These are phyloP conservation scores for Laguncularia racemosa DNA, from an alignment of 345 rosid species.

Conservation along the genomic window DNA sequence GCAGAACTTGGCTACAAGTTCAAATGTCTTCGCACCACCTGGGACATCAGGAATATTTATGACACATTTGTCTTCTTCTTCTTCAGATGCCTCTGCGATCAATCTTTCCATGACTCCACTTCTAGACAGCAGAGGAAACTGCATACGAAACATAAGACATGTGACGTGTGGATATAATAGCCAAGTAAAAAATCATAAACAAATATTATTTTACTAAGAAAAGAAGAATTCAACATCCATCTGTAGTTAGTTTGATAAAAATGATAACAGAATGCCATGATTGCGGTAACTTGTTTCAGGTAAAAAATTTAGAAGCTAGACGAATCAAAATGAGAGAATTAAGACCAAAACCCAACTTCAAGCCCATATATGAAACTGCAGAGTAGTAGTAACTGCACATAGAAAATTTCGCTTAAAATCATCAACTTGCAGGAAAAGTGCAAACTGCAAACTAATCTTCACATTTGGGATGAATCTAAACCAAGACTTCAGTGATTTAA, in stretches of 20 bases:
- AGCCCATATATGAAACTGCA: not conserved
- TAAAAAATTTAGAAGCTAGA: not conserved
- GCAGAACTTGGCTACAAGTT: slow-evolving; percentile 91
- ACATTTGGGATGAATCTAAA: too few relatives aligned
- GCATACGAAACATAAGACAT: slow-evolving; percentile 14
- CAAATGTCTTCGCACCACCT: slow-evolving; percentile 89
- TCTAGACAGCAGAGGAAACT: slow-evolving; percentile 95
- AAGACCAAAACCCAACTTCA: slow-evolving; percentile 1
- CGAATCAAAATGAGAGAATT: not conserved
- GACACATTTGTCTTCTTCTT: slow-evolving; percentile 61
- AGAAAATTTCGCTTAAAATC: too few relatives aligned
- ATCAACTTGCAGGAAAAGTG: too few relatives aligned
- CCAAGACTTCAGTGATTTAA: too few relatives aligned
- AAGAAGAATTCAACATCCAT: too few relatives aligned
- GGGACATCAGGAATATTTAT: slow-evolving; percentile 59
- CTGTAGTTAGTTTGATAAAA: too few relatives aligned
- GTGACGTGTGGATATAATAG: too few relatives aligned
- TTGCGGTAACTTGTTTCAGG: too few relatives aligned
- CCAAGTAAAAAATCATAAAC: too few relatives aligned
- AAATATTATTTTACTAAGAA: too few relatives aligned
- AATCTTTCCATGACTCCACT: slow-evolving; percentile 88
- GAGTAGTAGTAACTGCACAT: not conserved
- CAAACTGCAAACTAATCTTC: too few relatives aligned
- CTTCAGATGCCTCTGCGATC: slow-evolving; percentile 72
- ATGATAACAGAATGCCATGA: not conserved